Conservation (phyloP, 352 stramenopile species). For the Phytopythium ostracodes region DNA sequence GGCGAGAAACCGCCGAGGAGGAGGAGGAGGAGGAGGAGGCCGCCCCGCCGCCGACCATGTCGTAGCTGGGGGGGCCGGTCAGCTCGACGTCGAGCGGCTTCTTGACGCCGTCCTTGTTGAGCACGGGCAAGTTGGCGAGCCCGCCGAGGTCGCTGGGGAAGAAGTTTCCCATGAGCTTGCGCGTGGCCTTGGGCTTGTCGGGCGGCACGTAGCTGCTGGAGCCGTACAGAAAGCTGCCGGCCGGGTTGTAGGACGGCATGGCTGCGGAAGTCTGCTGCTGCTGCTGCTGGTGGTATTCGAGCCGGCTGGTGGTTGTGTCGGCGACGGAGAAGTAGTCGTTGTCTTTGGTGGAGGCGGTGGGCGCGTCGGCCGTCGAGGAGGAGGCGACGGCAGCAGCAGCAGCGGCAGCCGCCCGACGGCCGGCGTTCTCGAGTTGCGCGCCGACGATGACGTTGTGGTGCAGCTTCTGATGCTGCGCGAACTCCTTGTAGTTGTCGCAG, state of each 20-base stretch:
- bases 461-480: constrained; percentile 65
- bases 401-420: neutral
- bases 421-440: constrained; percentile 23
- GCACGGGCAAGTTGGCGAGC: constrained; percentile 24
- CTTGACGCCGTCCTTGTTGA: constrained; percentile 43
- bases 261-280: constrained; percentile 15
- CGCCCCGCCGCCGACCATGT: neutral
- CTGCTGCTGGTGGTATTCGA: constrained; percentile 11
- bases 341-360: constrained; percentile 17
- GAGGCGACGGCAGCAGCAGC: neutral
- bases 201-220: constrained; percentile 10
- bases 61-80: neutral
- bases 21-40: neutral
- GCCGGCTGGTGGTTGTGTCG: constrained; percentile 16
- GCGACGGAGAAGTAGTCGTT: constrained; percentile 37
- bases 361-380: neutral
- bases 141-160: constrained; percentile 22
- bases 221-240: constrained; percentile 32
- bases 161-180: constrained; percentile 38
- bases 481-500: constrained; percentile 87
- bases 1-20: too few relatives aligned
- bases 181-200: constrained; percentile 37
- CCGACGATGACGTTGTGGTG: constrained; percentile 71
- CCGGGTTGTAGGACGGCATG: constrained; percentile 15
- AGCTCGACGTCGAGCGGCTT: constrained; percentile 23